These are phyloP conservation scores for Lantana camara DNA, from an alignment of 257 asterid genomes.

Conservation along the genomic window DNA sequence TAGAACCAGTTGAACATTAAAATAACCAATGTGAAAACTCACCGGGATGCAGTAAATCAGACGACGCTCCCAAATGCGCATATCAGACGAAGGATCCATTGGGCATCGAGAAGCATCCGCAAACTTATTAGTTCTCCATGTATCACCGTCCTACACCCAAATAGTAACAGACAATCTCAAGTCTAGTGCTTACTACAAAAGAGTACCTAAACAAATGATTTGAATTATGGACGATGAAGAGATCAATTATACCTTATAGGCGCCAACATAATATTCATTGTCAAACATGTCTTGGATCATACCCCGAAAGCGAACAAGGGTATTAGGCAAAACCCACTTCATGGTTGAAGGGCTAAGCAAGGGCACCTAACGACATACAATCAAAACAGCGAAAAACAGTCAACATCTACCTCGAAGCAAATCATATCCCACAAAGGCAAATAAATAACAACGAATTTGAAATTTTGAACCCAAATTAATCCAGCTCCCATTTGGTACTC, in stretches of 20 bases:
- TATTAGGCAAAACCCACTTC: constrained; percentile 62
- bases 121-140: constrained; percentile 86
- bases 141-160: constrained; percentile 61
- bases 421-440: not conserved
- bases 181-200: not conserved
- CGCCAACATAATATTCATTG: constrained; percentile 82
- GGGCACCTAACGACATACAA: constrained; percentile 60
- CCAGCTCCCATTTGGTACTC: not conserved
- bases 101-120: constrained; percentile 65
- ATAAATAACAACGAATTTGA: not conserved
- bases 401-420: not conserved
- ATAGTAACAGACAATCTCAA: not conserved
- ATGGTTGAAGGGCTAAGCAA: constrained; percentile 62
- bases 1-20: constrained; percentile 1
- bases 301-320: constrained; percentile 86
- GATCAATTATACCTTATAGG: constrained; percentile 62
- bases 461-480: not conserved
- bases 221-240: not conserved
- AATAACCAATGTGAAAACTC: constrained; percentile 34
- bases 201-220: not conserved
- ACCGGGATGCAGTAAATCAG: constrained; percentile 80
- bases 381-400: constrained; percentile 20
- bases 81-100: constrained; percentile 54
- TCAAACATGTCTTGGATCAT: constrained; percentile 96
- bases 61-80: constrained; percentile 83